Evolutionary conservation across 805 yeast species (phyloP), one percentile per base, ranked within the genome.

Genomic region (Ogataea pini): DNA sequence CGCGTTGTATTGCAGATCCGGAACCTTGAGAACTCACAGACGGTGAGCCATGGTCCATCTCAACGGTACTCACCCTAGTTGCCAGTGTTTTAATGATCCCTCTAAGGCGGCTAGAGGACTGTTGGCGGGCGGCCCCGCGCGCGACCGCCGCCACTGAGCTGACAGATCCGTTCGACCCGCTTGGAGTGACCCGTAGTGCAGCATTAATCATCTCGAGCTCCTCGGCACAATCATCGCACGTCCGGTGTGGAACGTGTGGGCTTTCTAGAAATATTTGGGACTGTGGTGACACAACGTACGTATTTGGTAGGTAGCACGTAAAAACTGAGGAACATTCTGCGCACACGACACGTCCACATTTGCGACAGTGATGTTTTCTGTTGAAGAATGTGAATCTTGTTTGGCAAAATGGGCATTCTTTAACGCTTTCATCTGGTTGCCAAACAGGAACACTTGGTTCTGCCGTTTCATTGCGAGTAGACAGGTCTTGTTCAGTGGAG

Each of bases 351-450:
- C 81, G 72, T 2, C 96, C 96, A 68, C 96, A 89, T 49, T 70
- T 73, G 44, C 94, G 73, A 65, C 96, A 89, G 64, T 89, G 96
- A 67, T 89, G 96, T 47, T 90, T 76, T 48, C 96, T 74, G 61
- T 72, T 78, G 64, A 85, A 82, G 48, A 87, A 65, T 2, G 83
- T 72, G 68, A 82, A 89, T 33, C 54, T 46, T 0, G 62, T 51
- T 25, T 62, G 60, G 63, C 96, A 89, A 3, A 80, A 58, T 17
- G 73, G 72, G 60, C 96, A 89, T 2, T 58, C 59, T 0, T 53
- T 18, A 1, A 70, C 84, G 1, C 70, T 79, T 4, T 67, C 70
- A 63, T 89, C 96, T 3, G 80, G 75, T 67, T 89, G 90, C 96
- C 96, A 89, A 9, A 57, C 51, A 1, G 86, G 80, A 4, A 65